Base-by-base conservation (phyloP, 768 basidiomycete genomes). In the Jaapia argillacea region DNA sequence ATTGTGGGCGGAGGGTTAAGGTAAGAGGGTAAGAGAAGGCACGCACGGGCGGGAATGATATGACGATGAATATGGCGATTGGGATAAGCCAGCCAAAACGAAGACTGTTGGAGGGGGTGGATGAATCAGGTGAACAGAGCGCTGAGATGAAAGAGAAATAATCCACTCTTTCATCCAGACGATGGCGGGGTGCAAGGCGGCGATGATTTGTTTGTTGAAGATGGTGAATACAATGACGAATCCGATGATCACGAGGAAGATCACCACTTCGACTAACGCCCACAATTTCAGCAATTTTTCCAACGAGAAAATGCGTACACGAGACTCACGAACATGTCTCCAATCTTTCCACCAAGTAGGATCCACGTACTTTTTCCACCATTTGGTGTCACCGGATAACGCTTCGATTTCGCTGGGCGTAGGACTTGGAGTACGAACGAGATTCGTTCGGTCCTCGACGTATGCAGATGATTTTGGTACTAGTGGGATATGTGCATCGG, bases 11-110 rank as follows among this genome's bases (percentile, higher is more conserved):
- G 16, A 10, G 28, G 16, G 10, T 16, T 10, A 33, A 16, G 16
- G 28, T 10, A 33, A 10, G 16, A 16, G 16, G 10, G 16, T 10
- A 10, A 10, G 20, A 13, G 14, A n/a, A n/a, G n/a, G n/a, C n/a
- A 48, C 56, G 46, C 33, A 65, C 64, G 7, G 65, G 65, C 36
- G 65, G 65, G 49, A 66, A 65, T 0, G 63, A 71, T 14, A 72
- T 58, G 35, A 68, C 60, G 51, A 71, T 65, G 20, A 72, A 50
- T 23, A 69, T 57, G 23, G 53, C 65, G 31, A 72, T 69, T 13
- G 70, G 70, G 24, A 72, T 70, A 4, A 63, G 49, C 63, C 63
- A 68, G 21, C 65, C 70, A 22, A 37, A 53, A 3, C 51, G 54
- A 12, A 56, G 45, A 24, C 58, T 60, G 46, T 1, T 26, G 25